Percentiles rank a stretch among this genome's conserved stretches.
Evolutionary conservation across 441 rosid species (phyloP).

Genomic region (Metrosideros polymorpha): DNA sequence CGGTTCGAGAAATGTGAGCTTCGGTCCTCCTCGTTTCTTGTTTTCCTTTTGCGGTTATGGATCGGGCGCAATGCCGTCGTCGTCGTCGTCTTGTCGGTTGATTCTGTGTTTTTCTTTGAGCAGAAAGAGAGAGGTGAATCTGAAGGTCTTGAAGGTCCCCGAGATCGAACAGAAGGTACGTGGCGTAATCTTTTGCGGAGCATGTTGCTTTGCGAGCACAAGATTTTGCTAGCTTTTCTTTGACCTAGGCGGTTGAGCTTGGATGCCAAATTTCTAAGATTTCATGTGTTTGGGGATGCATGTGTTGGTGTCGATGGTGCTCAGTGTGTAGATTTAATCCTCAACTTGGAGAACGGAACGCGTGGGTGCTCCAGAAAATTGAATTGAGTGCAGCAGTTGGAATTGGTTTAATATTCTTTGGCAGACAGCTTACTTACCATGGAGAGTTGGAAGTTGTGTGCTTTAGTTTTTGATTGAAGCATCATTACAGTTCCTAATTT

Average conservation of each 20-base stretch:
- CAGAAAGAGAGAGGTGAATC: slow-evolving; percentile 98
- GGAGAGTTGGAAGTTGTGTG: background rate
- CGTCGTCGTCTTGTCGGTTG: background rate
- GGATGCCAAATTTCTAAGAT: background rate
- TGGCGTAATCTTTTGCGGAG: background rate
- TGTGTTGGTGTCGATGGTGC: background rate
- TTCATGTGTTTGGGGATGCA: background rate
- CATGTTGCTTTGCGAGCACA: background rate
- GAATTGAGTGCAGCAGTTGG: background rate
- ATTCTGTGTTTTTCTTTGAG: background rate
- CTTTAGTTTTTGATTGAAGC: background rate
- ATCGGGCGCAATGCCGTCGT: background rate
- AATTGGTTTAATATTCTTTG: background rate
- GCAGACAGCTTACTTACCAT: background rate
- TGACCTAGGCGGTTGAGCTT: background rate
- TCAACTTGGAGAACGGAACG: background rate
- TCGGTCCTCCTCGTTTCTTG: background rate
- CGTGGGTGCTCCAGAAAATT: background rate
- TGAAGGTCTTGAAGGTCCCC: slow-evolving; percentile 94
- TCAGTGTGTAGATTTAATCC: background rate
- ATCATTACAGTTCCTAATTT: background rate
- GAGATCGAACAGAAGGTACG: slow-evolving; percentile 96
- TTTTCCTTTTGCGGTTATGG: background rate
- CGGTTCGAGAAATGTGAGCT: slow-evolving; percentile 92
- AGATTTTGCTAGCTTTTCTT: background rate